Conservation (phyloP, 2,329 filamentous ascomycete genomes). For the Colletotrichum sojae region DNA sequence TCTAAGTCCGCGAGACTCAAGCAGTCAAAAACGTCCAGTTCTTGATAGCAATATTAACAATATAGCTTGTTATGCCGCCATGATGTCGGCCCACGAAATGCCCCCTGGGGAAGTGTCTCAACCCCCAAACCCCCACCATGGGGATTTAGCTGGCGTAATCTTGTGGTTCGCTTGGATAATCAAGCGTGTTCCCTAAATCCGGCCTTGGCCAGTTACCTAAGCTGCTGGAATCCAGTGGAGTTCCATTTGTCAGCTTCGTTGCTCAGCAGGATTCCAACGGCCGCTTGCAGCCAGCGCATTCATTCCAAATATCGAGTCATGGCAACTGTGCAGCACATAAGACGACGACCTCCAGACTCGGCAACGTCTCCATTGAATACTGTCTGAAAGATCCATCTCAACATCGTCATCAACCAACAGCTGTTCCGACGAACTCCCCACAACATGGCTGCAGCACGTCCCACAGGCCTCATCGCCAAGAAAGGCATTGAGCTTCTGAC, state of each 20-base stretch:
- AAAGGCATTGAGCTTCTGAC: conserved; percentile 77
- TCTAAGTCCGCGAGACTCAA: too few relatives aligned
- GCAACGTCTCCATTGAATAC: too few relatives aligned
- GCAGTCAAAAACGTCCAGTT: too few relatives aligned
- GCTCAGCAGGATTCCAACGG: not conserved
- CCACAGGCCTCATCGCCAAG: conserved; percentile 71
- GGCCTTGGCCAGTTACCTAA: not conserved
- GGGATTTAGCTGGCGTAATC: not conserved
- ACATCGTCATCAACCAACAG: not conserved
- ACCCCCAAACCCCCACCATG: not conserved
- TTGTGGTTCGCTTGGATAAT: not conserved
- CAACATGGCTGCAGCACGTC: conserved; percentile 33
- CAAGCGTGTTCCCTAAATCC: not conserved
- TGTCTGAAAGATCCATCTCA: too few relatives aligned
- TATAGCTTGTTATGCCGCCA: too few relatives aligned
- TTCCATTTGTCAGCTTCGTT: not conserved
- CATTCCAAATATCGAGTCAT: not conserved
- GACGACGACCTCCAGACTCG: too few relatives aligned
- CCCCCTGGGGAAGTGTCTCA: not conserved
- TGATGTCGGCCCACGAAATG: too few relatives aligned
- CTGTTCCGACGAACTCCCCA: not conserved
- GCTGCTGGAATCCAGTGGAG: not conserved
- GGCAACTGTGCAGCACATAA: not conserved
- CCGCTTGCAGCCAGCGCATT: not conserved
- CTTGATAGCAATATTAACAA: too few relatives aligned